These are phyloP conservation scores for Microsporum ferrugineum DNA, from an alignment of 2,329 filamentous ascomycete genomes.

Conservation along the genomic window DNA sequence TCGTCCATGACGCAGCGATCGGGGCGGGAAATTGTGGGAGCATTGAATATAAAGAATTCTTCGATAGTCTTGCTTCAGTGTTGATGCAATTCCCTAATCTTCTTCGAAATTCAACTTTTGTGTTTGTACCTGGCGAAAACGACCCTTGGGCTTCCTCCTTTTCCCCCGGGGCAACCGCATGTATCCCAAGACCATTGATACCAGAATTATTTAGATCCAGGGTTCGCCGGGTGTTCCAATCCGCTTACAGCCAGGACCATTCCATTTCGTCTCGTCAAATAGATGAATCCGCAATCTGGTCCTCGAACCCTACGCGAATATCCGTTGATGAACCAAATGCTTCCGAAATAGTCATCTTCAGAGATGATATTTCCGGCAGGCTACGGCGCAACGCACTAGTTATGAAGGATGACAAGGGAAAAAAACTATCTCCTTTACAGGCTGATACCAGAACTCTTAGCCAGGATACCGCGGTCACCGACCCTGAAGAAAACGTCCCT, in stretches of 20 bases:
- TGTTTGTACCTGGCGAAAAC: conserved; percentile 92
- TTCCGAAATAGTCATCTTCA: conserved; percentile 68
- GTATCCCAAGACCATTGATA: conserved; percentile 44
- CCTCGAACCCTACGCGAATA: conserved; percentile 72
- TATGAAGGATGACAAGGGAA: conserved; percentile 34
- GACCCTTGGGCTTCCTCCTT: conserved; percentile 94
- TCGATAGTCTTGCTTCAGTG: conserved; percentile 72
- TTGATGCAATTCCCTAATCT: conserved; percentile 74
- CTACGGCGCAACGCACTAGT: conserved; percentile 65
- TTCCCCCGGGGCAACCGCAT: conserved; percentile 37
- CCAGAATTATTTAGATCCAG: conserved; percentile 86
- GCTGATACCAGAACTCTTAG: not conserved
- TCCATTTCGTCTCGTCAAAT: conserved; percentile 22
- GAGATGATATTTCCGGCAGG: conserved; percentile 74
- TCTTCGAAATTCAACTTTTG: conserved; percentile 67
- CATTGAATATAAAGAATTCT: conserved; percentile 94
- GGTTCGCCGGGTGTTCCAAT: conserved; percentile 66
- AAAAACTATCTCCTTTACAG: conserved; percentile 2
- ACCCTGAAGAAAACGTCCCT: not conserved
- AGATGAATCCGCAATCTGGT: conserved; percentile 60
- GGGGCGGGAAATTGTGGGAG: conserved; percentile 68
- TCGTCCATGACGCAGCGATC: conserved; percentile 49
- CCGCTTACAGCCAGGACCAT: conserved; percentile 46
- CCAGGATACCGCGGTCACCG: not conserved
- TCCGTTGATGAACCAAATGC: conserved; percentile 63